Base-by-base conservation (phyloP, 768 basidiomycete genomes). In the Macrolepiota albuminosa region DNA sequence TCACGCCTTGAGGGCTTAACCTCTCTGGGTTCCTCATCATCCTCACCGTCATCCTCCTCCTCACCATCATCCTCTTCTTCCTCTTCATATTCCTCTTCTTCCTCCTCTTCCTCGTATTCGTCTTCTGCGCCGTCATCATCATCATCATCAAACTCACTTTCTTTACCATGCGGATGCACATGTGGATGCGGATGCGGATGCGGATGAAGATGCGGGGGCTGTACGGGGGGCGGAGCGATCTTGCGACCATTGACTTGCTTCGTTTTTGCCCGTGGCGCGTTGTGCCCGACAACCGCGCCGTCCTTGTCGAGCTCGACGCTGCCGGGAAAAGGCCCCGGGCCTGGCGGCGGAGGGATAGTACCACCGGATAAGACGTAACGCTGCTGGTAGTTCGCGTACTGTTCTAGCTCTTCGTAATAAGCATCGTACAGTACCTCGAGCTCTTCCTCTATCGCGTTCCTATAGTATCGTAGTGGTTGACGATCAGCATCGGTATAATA, bases 341-440 rank as follows among this genome's bases (percentile, higher is more conserved):
- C 96, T 48, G 90, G 93, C 36, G 95, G 95, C 56, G 94, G 92
- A 65, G 94, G 87, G 68, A 95, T 82, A 43, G 87, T 91, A 63
- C 93, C 90, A 69, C 92, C 90, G 64, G 91, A 94, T 68, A 86
- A 86, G 68, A 93, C 90, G 79, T 94, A 95, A 77, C 88, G 92
- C 84, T 94, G 91, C 83, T 96, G 93, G 80, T 92, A 91, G 78
- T 93, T 91, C 76, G 95, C 97, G 85, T 98, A 98, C 80, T 91
- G 88, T 84, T 97, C 93, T 81, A 99, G 89, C 84, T 98, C 96
- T 75, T 97, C 93, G 86, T 98, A 98, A 85, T 98, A 99, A 81
- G 95, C 95, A 84, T 98, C 96, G 85, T 99, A 99, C 78, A 98
- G 88, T 80, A 95, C 93, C 82, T 98, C 94, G 76, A 99, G 90